Conservation (phyloP, 108 stramenopile species). For the Nannochloropsis granulata region DNA sequence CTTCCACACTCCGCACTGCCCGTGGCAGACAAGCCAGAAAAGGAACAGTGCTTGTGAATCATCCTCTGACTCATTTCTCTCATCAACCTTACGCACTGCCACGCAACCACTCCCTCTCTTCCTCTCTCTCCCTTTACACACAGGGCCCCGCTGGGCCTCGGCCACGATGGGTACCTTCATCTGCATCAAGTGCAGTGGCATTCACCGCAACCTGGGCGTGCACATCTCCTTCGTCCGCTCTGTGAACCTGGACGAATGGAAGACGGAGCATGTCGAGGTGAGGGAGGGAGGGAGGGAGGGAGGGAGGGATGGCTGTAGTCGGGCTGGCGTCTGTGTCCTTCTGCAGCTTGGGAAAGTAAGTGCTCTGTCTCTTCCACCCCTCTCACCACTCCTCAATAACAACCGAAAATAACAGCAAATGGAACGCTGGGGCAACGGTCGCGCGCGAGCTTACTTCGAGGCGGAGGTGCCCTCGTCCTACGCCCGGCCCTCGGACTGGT, state of each 20-base stretch:
- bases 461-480: constrained; percentile 11
- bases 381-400: background rate
- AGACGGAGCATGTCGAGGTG: constrained; percentile 10
- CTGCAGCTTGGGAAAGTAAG: background rate
- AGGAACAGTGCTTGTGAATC: too few relatives aligned
- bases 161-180: constrained; percentile 36
- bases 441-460: constrained; percentile 21
- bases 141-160: constrained; percentile 29
- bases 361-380: background rate
- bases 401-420: background rate
- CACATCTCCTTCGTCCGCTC: constrained; percentile 83
- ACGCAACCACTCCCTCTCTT: background rate
- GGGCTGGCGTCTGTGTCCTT: background rate
- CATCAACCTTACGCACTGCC: too few relatives aligned
- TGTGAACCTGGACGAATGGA: constrained; percentile 37
- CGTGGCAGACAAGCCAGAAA: background rate
- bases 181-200: constrained; percentile 93
- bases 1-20: background rate
- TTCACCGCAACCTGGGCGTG: constrained; percentile 89
- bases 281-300: background rate
- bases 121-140: background rate
- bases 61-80: too few relatives aligned
- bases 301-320: background rate
- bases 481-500: constrained; percentile 9
- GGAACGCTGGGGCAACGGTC: constrained; percentile 17